Evolutionary conservation across 106 monocot species (phyloP).

Genomic region (Triglochin maritima): DNA sequence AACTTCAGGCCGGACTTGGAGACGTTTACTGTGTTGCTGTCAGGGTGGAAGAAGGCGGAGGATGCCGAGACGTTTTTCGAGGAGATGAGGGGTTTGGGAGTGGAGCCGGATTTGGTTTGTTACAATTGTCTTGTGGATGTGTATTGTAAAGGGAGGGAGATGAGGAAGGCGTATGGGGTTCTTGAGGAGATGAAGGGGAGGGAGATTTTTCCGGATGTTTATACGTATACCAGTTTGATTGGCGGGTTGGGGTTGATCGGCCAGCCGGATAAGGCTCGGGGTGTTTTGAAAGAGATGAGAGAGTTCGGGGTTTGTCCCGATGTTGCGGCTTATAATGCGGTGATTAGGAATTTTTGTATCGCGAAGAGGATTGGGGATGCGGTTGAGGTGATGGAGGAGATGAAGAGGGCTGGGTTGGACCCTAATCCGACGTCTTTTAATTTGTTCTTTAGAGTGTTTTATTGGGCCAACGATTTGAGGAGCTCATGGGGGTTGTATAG

Average conservation of each 20-base stretch:
- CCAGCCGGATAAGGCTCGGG: conserved; percentile 74
- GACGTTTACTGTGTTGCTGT: conserved; percentile 67
- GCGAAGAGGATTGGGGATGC: conserved; percentile 66
- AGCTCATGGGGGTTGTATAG: conserved; percentile 48
- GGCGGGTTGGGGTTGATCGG: conserved; percentile 78
- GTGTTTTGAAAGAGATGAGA: conserved; percentile 70
- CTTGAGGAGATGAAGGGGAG: conserved; percentile 41
- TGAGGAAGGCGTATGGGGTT: conserved; percentile 38
- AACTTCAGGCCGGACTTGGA: conserved; percentile 50
- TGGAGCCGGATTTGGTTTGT: conserved; percentile 61
- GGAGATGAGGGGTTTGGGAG: conserved; percentile 50
- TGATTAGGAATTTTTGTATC: conserved; percentile 77
- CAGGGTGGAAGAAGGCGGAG: conserved; percentile 68
- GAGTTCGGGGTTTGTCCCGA: conserved; percentile 68
- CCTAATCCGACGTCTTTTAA: conserved; percentile 76
- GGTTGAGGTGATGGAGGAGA: conserved; percentile 67
- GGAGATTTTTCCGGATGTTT: conserved; percentile 61
- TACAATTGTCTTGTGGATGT: conserved; percentile 83
- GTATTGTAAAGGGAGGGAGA: conserved; percentile 55
- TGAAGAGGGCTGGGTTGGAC: conserved; percentile 28
- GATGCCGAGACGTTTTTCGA: conserved; percentile 58
- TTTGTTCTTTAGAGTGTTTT: conserved; percentile 67
- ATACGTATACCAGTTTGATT: conserved; percentile 72
- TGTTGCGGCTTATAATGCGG: conserved; percentile 73
- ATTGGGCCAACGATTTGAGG: conserved; percentile 63